Percentiles rank a stretch among this genome's conserved stretches.
Conservation (phyloP, 2,329 filamentous ascomycete genomes). For the Pseudogymnoascus sp. region DNA sequence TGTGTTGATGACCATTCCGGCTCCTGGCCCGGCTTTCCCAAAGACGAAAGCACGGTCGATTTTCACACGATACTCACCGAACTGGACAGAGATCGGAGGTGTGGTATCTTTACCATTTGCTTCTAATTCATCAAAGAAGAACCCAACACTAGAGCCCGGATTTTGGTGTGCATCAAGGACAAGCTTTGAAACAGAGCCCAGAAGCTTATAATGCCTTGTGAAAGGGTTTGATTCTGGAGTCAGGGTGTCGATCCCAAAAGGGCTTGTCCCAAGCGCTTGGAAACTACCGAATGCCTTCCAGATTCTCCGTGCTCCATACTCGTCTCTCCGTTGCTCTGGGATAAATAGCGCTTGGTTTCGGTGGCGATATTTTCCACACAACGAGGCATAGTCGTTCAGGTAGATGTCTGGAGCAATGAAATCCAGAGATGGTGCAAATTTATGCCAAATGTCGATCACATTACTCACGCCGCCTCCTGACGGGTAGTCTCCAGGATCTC, state of each 20-base stretch:
- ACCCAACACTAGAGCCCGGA: slow-evolving; percentile 30
- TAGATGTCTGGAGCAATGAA: slow-evolving; percentile 42
- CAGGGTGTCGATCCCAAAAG: slow-evolving; percentile 37
- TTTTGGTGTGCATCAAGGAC: slow-evolving; percentile 6
- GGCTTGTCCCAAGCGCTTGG: slow-evolving; percentile 29
- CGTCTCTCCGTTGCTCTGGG: slow-evolving; percentile 39
- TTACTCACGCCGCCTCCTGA: slow-evolving; percentile 37
- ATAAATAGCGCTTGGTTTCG: slow-evolving; percentile 37
- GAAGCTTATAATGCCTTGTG: not conserved
- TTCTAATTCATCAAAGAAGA: slow-evolving; percentile 35
- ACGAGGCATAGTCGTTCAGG: slow-evolving; percentile 35
- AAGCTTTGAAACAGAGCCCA: not conserved
- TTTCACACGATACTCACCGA: slow-evolving; percentile 28
- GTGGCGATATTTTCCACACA: slow-evolving; percentile 36
- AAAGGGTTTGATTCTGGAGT: slow-evolving; percentile 9
- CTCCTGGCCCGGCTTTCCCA: slow-evolving; percentile 33
- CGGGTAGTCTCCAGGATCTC: slow-evolving; percentile 37
- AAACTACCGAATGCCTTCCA: slow-evolving; percentile 32
- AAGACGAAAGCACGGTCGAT: slow-evolving; percentile 39
- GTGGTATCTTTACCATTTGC: slow-evolving; percentile 25
- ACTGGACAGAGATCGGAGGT: slow-evolving; percentile 10
- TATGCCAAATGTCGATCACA: slow-evolving; percentile 38
- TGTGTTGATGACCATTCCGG: slow-evolving; percentile 36
- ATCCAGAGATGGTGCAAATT: slow-evolving; percentile 36
- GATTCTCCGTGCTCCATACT: slow-evolving; percentile 33